Evolutionary conservation across 2,329 filamentous ascomycete species (phyloP).

Genomic region (Pseudogymnoascus sp.): DNA sequence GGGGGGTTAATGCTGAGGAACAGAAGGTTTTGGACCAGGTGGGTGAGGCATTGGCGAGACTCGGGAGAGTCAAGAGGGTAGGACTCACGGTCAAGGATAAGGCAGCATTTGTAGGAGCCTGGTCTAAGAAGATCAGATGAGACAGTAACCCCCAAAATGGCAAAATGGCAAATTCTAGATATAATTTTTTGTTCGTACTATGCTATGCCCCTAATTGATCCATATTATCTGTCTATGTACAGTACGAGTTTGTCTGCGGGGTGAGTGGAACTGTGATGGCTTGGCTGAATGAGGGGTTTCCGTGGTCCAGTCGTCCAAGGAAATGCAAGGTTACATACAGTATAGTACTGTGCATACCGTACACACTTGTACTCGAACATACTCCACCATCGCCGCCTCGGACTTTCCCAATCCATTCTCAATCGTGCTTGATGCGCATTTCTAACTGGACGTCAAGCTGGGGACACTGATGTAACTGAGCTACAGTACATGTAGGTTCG

Average conservation of each 20-base stretch:
- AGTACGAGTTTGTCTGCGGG: background rate
- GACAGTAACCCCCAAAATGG: background rate
- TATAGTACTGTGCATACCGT: background rate
- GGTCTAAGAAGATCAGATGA: slow-evolving; percentile 40
- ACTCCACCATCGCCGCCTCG: background rate
- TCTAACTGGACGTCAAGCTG: slow-evolving; percentile 3
- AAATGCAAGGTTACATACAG: slow-evolving; percentile 3
- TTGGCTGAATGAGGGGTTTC: background rate
- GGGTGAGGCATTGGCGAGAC: slow-evolving; percentile 75
- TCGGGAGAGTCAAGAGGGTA: slow-evolving; percentile 84
- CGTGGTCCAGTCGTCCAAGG: background rate
- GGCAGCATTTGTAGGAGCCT: slow-evolving; percentile 69
- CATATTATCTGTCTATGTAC: background rate
- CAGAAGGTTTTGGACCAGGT: slow-evolving; percentile 68
- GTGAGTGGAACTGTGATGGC: background rate
- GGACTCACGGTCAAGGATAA: slow-evolving; percentile 81
- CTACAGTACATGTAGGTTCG: background rate
- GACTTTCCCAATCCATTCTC: background rate
- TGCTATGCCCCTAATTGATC: background rate
- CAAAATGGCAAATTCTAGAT: background rate
- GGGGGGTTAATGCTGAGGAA: slow-evolving; percentile 45
- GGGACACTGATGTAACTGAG: background rate
- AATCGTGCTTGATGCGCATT: slow-evolving; percentile 1
- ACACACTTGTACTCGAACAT: background rate
- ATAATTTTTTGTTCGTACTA: background rate